phyloP scores from a whole-genome alignment of 805 yeast species.

The Kregervanrija pseudodelftensis region DNA sequence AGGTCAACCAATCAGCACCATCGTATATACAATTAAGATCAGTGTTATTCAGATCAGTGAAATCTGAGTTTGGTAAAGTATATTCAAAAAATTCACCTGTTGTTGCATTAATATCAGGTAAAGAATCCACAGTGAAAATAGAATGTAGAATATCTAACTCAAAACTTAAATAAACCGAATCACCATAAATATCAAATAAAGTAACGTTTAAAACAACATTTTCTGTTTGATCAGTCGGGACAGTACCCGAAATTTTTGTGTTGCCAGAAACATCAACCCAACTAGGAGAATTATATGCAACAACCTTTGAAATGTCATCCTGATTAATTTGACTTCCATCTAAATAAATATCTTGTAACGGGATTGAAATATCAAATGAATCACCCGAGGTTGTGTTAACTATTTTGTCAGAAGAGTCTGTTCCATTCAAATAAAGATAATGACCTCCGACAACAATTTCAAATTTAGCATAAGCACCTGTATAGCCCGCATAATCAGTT shows the following conservation, averaged over 20 bases:
- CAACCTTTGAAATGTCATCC: constrained; percentile 49
- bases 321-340: constrained; percentile 48
- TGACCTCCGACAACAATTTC: constrained; percentile 83
- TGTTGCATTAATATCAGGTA: constrained; percentile 63
- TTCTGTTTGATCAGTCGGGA: constrained; percentile 42
- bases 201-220: constrained; percentile 42
- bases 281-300: constrained; percentile 46
- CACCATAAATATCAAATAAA: constrained; percentile 52
- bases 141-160: constrained; percentile 45
- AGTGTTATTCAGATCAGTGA: constrained; percentile 48
- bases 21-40: constrained; percentile 37
- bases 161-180: constrained; percentile 52
- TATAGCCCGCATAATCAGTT: constrained; percentile 65
- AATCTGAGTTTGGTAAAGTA: constrained; percentile 44
- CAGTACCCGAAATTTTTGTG: constrained; percentile 44
- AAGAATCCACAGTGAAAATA: constrained; percentile 45
- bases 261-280: constrained; percentile 43
- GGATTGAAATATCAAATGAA: constrained; percentile 48
- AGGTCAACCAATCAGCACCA: constrained; percentile 57
- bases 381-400: constrained; percentile 62
- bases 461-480: constrained; percentile 67
- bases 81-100: constrained; percentile 53
- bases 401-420: constrained; percentile 34
- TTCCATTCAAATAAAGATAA: constrained; percentile 59
- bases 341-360: constrained; percentile 53